phyloP scores from a whole-genome alignment of 176 grass and related monocot species.

The Zea mays region Zm-B73-REFERENCE-NAM-5.0 NC_050104.1:159147501-159148000 shows the following conservation, averaged over 20 bases:
- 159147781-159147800: constrained; percentile 59
- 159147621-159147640: not conserved
- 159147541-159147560: not conserved
- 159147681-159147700: not conserved
- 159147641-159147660: not conserved
- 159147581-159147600: not conserved
- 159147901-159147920: constrained; percentile 50
- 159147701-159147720: not conserved
- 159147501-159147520: not conserved
- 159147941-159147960: constrained; percentile 57
- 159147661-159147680: not conserved
- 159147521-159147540: not conserved
- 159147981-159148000: constrained; percentile 45
- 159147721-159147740: constrained; percentile 21
- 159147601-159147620: too few species aligned
- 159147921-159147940: constrained; percentile 51
- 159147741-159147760: constrained; percentile 66
- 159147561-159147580: not conserved
- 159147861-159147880: constrained; percentile 48
- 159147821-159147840: constrained; percentile 44
- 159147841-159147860: constrained; percentile 31
- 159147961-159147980: constrained; percentile 33
- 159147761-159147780: constrained; percentile 55
- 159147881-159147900: constrained; percentile 47
- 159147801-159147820: constrained; percentile 76